phyloP scores from a whole-genome alignment of 139 green algal species.

The Tetradesmus obliquus region DNA sequence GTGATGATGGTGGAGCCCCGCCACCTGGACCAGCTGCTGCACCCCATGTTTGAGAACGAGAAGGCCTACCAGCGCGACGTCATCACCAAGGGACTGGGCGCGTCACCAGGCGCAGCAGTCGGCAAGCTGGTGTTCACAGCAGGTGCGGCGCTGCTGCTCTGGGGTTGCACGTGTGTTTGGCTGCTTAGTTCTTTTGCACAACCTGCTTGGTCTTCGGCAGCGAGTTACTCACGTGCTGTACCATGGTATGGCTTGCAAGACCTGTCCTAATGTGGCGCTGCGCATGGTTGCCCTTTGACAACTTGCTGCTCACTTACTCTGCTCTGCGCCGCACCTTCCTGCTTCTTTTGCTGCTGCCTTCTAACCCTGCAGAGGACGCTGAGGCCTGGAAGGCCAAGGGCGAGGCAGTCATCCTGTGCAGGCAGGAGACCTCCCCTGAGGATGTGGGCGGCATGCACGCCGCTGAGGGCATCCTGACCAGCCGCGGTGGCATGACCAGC shows the following conservation, averaged over 20 bases:
- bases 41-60: constrained; percentile 82
- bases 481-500: constrained; percentile 88
- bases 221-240: background rate
- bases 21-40: constrained; percentile 93
- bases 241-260: background rate
- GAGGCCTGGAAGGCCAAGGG: constrained; percentile 72
- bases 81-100: constrained; percentile 81
- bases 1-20: constrained; percentile 87
- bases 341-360: background rate
- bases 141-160: constrained; percentile 12
- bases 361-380: constrained; percentile 65
- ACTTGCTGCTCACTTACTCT: background rate
- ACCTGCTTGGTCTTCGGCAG: background rate
- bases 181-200: background rate
- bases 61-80: constrained; percentile 68
- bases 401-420: constrained; percentile 67
- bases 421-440: constrained; percentile 87
- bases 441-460: constrained; percentile 93
- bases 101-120: constrained; percentile 87
- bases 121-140: constrained; percentile 88
- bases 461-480: constrained; percentile 88
- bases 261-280: background rate
- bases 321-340: background rate
- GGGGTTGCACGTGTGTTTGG: constrained; percentile 49
- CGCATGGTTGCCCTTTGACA: no score